Base-by-base conservation (phyloP, 2,329 filamentous ascomycete genomes). In the Verticillium albo-atrum region DNA sequence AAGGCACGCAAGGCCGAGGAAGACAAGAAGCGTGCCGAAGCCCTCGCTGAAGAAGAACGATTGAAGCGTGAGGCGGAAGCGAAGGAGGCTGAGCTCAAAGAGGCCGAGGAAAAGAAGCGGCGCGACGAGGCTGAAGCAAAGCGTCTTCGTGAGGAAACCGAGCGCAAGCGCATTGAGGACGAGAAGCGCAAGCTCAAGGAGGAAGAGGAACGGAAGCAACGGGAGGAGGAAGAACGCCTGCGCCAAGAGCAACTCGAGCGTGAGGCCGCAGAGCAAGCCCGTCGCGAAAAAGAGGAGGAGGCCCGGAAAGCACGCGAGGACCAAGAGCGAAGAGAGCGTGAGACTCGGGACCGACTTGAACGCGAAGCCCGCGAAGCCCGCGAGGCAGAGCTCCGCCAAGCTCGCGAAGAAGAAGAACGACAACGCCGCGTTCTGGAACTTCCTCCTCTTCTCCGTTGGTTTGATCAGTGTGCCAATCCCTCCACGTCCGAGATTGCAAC, bases 371-470 rank as follows among this genome's bases (percentile, higher is more conserved):
- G 76, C 50, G 77, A 76, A 50, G 79, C 79, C 14, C 77, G 77
- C 30, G 81, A 84, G 70, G 80, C 79, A 4, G 82, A 84, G 63
- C 73, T 77, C 59, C 77, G 77, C 58, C 78, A 80, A 54, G 68
- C 80, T 14, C 79, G 76, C 27, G 77, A 84, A 63, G 82, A 88
- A 65, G 76, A 83, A 67, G 83, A 86, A 65, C 78, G 78, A 28
- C 6, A 60, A 30, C 71, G 75, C 32, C 80, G 83, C 17, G 67
- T 88, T 28, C 78, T 80, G 42, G 86, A 82, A 64, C 70, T 89
- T 20, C 86, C 86, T 4, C 79, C 84, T 42, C 73, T 88, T 34
- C 70, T 89, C 52, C 82, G 80, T 54, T 89, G 86, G 85, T 78
- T 89, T 26, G 80, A 86, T 58, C 72, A 70, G 23, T 79, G 76